Conservation (phyloP, 2,329 filamentous ascomycete genomes). For the Aspergillus glaucus region DNA sequence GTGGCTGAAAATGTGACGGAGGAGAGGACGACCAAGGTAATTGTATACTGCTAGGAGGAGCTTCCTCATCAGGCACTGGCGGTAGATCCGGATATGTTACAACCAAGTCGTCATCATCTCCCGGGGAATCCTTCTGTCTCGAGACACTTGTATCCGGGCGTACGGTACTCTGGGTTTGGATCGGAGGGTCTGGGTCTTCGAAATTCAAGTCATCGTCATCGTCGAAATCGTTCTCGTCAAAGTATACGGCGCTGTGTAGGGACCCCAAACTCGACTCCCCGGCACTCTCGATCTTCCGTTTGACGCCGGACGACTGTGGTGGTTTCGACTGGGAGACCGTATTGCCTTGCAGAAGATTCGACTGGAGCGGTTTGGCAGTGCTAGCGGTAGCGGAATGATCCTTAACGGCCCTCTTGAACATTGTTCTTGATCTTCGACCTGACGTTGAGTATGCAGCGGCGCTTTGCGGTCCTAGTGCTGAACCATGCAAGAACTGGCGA, state of each 20-base stretch:
- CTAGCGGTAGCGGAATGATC: constrained; percentile 28
- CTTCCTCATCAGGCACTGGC: constrained; percentile 21
- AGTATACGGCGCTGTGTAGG: constrained; percentile 50
- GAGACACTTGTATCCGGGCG: not conserved
- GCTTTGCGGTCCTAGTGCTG: constrained; percentile 12
- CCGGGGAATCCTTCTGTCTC: constrained; percentile 4
- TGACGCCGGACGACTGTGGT: constrained; percentile 25
- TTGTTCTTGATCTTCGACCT: constrained; percentile 16
- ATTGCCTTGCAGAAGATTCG: constrained; percentile 24
- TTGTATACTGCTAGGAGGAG: constrained; percentile 49
- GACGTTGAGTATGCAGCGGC: constrained; percentile 21
- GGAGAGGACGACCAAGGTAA: constrained; percentile 66
- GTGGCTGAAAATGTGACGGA: constrained; percentile 34
- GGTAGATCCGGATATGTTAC: constrained; percentile 34
- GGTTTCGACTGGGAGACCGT: constrained; percentile 14
- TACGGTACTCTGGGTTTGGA: not conserved
- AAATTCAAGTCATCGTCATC: constrained; percentile 69
- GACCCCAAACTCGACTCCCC: constrained; percentile 32
- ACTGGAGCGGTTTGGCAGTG: constrained; percentile 27
- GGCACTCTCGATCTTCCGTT: constrained; percentile 33
- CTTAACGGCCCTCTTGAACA: constrained; percentile 39
- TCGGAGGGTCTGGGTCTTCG: constrained; percentile 22
- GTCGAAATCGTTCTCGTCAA: constrained; percentile 78
- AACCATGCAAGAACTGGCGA: constrained; percentile 17
- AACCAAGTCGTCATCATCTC: constrained; percentile 7